Evolutionary conservation across 805 yeast genomes (phyloP).

Genomic region (Metschnikowia bowlesiae): DNA sequence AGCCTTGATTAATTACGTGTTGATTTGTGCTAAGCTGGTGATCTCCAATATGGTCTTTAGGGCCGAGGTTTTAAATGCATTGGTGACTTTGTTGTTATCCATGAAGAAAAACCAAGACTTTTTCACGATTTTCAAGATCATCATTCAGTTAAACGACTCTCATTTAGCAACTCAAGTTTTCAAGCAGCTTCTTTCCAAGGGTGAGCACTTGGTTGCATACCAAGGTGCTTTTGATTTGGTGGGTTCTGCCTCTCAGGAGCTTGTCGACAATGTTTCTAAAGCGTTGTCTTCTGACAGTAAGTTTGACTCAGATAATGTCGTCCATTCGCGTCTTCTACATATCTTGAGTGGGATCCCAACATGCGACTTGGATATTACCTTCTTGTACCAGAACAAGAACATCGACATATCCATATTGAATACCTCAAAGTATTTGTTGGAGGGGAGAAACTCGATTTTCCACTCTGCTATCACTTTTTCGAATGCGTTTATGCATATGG

Average conservation of each 20-base stretch:
- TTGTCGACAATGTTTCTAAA: constrained; percentile 55
- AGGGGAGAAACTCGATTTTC: constrained; percentile 89
- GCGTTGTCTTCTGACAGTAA: constrained; percentile 30
- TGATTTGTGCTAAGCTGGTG: constrained; percentile 67
- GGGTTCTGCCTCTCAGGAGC: constrained; percentile 84
- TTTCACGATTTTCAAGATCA: constrained; percentile 76
- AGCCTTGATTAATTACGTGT: constrained; percentile 63
- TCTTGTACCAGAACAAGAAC: constrained; percentile 78
- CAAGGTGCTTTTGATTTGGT: constrained; percentile 96
- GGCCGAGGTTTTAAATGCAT: constrained; percentile 32
- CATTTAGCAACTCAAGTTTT: constrained; percentile 66
- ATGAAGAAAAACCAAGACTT: constrained; percentile 64
- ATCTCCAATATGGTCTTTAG: constrained; percentile 14
- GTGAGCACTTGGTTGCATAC: constrained; percentile 59
- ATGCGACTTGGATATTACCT: constrained; percentile 87
- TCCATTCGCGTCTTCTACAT: constrained; percentile 47
- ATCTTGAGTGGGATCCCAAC: constrained; percentile 91
- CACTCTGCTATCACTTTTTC: constrained; percentile 95
- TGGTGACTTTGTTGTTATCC: constrained; percentile 57
- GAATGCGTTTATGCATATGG: constrained; percentile 92
- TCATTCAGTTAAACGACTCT: constrained; percentile 81
- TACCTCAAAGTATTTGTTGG: constrained; percentile 74
- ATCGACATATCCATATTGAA: constrained; percentile 80
- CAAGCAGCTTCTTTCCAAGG: constrained; percentile 50
- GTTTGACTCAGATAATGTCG: constrained; percentile 21